Conservation (phyloP, 257 asterid species). For the Verbascum thapsus region DNA sequence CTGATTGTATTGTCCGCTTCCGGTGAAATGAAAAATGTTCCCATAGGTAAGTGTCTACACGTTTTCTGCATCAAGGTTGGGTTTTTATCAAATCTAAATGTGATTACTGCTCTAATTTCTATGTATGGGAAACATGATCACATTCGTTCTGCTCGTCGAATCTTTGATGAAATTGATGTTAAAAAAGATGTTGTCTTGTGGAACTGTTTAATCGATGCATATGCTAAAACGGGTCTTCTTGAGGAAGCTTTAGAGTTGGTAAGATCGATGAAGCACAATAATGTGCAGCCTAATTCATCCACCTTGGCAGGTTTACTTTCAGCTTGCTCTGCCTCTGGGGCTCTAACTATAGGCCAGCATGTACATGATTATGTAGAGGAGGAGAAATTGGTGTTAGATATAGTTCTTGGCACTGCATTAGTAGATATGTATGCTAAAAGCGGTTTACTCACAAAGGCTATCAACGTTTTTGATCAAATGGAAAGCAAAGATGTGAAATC, state of each 20-base stretch:
- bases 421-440: conserved; percentile 62
- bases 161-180: conserved; percentile 50
- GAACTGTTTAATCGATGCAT: conserved; percentile 72
- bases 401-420: conserved; percentile 55
- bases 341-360: conserved; percentile 39
- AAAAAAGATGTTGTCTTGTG: conserved; percentile 57
- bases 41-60: conserved; percentile 46
- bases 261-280: conserved; percentile 43
- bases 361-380: conserved; percentile 39
- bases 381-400: conserved; percentile 45
- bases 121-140: conserved; percentile 51
- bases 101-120: conserved; percentile 51
- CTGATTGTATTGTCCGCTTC: conserved; percentile 44
- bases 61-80: conserved; percentile 56
- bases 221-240: conserved; percentile 48
- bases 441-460: conserved; percentile 58
- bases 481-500: conserved; percentile 52
- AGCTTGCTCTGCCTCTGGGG: conserved; percentile 52
- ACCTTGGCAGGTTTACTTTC: conserved; percentile 59
- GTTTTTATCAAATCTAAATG: conserved; percentile 40
- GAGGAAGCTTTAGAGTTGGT: conserved; percentile 46
- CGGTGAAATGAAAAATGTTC: conserved; percentile 27
- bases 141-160: conserved; percentile 36
- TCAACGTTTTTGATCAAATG: conserved; percentile 41
- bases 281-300: conserved; percentile 49